Conservation (phyloP, 2,329 filamentous ascomycete genomes). For the Thielaviopsis populi region DNA sequence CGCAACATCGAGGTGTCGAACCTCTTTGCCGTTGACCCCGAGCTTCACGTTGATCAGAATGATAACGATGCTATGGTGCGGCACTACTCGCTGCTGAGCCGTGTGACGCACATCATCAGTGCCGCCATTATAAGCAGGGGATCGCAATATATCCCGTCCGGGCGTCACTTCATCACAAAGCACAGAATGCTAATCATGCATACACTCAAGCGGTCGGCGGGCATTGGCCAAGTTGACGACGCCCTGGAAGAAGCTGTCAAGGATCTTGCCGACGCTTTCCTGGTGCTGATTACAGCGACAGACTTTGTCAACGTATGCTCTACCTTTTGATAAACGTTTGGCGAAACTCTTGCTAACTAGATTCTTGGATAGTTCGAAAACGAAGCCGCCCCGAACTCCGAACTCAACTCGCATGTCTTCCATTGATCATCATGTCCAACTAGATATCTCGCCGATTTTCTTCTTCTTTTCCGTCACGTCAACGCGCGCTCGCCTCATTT, state of each 20-base stretch:
- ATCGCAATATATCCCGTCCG: conserved; percentile 66
- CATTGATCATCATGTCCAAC: conserved; percentile 5
- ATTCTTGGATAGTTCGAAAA: conserved; percentile 27
- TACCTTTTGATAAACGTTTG: not conserved
- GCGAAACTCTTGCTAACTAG: not conserved
- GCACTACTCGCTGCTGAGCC: conserved; percentile 72
- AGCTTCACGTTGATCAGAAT: conserved; percentile 61
- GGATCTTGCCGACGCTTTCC: conserved; percentile 71
- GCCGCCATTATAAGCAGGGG: conserved; percentile 70
- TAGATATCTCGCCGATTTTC: not conserved
- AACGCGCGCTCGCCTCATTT: not conserved
- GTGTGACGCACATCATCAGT: conserved; percentile 66
- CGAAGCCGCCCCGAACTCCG: conserved; percentile 24
- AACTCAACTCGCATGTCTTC: conserved; percentile 21
- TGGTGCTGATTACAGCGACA: conserved; percentile 67
- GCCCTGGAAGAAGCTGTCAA: conserved; percentile 46
- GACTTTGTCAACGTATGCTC: conserved; percentile 63
- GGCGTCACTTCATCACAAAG: conserved; percentile 63
- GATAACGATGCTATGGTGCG: conserved; percentile 57
- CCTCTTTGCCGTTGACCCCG: conserved; percentile 82
- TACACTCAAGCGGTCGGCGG: conserved; percentile 77
- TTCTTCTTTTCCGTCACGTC: conserved; percentile 4
- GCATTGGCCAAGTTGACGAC: conserved; percentile 41
- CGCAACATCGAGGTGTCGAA: conserved; percentile 62
- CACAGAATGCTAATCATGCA: conserved; percentile 74